Percentiles rank a stretch among this genome's conserved stretches.
Evolutionary conservation across 83 land plant species (phyloP).

Genomic region (Thuja plicata): DNA sequence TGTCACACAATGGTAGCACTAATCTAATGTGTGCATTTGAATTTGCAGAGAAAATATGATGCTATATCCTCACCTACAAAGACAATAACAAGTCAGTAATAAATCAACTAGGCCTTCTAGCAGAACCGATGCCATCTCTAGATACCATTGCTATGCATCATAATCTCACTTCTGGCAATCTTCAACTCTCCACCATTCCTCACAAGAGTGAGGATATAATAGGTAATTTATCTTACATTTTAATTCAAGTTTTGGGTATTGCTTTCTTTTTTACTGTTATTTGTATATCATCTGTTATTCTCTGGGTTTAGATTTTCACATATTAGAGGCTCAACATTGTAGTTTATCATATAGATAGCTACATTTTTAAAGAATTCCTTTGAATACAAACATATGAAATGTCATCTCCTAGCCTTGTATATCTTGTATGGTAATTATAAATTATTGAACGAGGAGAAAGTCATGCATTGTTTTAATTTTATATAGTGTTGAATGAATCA

Average conservation of each 20-base stretch:
- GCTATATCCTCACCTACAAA: no score
- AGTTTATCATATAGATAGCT: no score
- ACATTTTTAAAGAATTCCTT: no score
- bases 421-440: no score
- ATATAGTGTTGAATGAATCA: no score
- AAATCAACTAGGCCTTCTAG: no score
- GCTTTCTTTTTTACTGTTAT: neutral
- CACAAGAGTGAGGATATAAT: constrained; percentile 46
- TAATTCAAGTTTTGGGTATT: neutral
- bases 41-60: constrained; percentile 26
- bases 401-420: no score
- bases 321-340: no score
- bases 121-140: constrained; percentile 93
- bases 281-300: neutral
- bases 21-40: neutral
- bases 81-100: no score
- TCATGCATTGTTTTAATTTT: no score
- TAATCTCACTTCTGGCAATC: constrained; percentile 27
- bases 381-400: no score
- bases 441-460: no score
- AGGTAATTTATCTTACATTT: constrained; percentile 32
- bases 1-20: neutral
- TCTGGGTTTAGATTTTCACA: neutral
- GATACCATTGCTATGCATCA: constrained; percentile 89
- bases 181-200: constrained; percentile 25